A percentile compares a stretch with the other conserved stretches of the same genome.
These are phyloP conservation scores for Mycena capillaripes DNA, from an alignment of 768 basidiomycete genomes.

Conservation along the genomic window DNA sequence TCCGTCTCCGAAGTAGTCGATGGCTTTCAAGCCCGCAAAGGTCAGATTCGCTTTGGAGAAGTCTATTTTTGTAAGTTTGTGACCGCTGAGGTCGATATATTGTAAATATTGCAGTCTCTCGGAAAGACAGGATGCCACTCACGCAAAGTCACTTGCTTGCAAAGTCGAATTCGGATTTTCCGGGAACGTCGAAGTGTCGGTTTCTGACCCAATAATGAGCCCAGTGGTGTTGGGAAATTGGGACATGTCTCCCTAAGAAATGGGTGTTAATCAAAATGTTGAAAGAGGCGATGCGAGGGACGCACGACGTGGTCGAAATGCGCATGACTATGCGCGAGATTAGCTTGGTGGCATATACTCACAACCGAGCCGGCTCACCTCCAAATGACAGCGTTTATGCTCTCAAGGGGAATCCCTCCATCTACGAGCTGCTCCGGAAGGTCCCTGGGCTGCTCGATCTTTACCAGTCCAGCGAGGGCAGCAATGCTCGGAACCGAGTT, in stretches of 20 bases:
- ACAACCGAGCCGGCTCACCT: neutral
- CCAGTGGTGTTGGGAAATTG: conserved; percentile 32
- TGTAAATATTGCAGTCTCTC: neutral
- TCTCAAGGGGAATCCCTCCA: neutral
- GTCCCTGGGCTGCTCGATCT: neutral
- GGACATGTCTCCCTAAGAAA: conserved; percentile 27
- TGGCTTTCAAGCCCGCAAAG: conserved; percentile 27
- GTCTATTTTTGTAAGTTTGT: conserved; percentile 21
- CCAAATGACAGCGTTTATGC: conserved; percentile 15
- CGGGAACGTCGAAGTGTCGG: conserved; percentile 14
- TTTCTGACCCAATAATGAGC: conserved; percentile 14
- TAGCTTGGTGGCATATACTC: no score
- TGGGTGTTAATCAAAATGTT: neutral
- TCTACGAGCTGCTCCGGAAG: conserved; percentile 1
- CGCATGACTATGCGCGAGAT: neutral
- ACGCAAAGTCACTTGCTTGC: conserved; percentile 26
- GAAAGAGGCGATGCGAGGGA: neutral
- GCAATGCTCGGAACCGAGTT: neutral
- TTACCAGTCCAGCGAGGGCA: neutral
- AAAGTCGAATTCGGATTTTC: conserved; percentile 1
- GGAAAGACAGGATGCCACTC: neutral
- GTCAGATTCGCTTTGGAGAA: conserved; percentile 15
- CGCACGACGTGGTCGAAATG: conserved; percentile 11
- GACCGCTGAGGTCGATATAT: conserved; percentile 4
- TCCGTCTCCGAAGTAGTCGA: conserved; percentile 26